Evolutionary conservation across 805 yeast genomes (phyloP), one percentile per base, ranked within the genome.

Genomic region (Pichia scutulata): DNA sequence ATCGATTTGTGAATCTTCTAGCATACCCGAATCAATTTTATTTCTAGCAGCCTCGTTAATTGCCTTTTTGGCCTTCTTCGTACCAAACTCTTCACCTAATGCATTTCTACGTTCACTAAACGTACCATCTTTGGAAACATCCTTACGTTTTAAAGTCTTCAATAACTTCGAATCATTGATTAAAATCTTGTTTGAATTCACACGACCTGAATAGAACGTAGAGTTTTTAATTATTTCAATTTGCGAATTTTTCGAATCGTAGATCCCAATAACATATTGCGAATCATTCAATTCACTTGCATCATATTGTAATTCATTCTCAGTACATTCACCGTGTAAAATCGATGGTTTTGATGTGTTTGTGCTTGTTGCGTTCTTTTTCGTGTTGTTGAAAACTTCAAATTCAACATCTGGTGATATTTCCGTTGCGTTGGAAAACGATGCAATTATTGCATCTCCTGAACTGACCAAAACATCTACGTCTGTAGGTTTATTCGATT

Each of bases 41-140:
- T 93, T 93, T 66, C 85, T 81, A 61, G 84, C 93, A 60, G 81
- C 69, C 64, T 84, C 92, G 47, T 78, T 71, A 61, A 93, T 86
- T 36, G 95, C 95, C 59, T 88, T 85, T 72, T 89, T 92, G 55
- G 97, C 97, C 71, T 82, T 90, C 71, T 87, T 90, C 51, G 99
- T 92, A 76, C 99, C 99, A 60, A 93, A 93, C 3, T 93, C 95
- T 69, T 89, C 92, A 62, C 99, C 99, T 62, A 93, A 76, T 2
- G 88, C 85, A 50, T 80, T 86, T 65, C 97, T 79, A 69, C 87
- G 88, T 18, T 44, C 52, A 8, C 47, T 37, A 43, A 51, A 49
- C 19, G 52, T 52, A 18, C 55, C 45, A 16, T 48, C 48, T 16
- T 41, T 30, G 1, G 46, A 41, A 7, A 47, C 9, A 41, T 48